These are phyloP conservation scores for Hypoxylon trugodes DNA, from an alignment of 495 filamentous ascomycete genomes.

Conservation along the genomic window DNA sequence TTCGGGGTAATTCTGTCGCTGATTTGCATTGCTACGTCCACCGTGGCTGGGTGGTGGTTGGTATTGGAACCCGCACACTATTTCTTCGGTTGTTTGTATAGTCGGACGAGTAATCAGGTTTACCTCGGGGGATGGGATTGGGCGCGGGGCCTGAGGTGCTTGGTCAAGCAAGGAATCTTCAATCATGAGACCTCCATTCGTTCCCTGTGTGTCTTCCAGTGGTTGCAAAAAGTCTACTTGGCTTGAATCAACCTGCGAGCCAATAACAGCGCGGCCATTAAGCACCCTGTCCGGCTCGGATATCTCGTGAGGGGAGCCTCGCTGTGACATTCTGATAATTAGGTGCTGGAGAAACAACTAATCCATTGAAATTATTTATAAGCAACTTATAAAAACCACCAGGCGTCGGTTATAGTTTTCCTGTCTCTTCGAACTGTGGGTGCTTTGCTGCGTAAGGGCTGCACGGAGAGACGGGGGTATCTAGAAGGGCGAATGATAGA, in stretches of 20 bases:
- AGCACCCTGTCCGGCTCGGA: not conserved
- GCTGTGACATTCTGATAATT: not conserved
- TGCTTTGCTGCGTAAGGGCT: too few relatives aligned
- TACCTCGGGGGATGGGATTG: not conserved
- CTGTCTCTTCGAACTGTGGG: too few relatives aligned
- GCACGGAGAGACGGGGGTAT: too few relatives aligned
- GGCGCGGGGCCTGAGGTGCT: not conserved
- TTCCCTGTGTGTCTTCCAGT: slow-evolving; percentile 18
- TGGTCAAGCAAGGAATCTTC: not conserved
- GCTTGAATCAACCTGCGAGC: not conserved
- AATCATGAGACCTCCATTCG: not conserved
- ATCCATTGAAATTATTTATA: not conserved
- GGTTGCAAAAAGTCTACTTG: slow-evolving; percentile 5
- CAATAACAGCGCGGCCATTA: not conserved
- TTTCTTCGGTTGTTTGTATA: slow-evolving; percentile 32
- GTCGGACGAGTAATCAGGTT: slow-evolving; percentile 20
- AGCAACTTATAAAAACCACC: not conserved
- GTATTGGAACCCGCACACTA: slow-evolving; percentile 27
- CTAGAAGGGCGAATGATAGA: too few relatives aligned
- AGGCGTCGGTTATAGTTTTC: not conserved
- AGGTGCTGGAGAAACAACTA: not conserved
- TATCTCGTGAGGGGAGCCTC: not conserved
- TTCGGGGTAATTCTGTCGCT: not conserved
- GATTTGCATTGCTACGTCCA: not conserved
- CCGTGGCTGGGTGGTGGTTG: slow-evolving; percentile 11